Base-by-base conservation (phyloP, 805 yeast genomes). In the Schwanniomyces vanrijiae region DNA sequence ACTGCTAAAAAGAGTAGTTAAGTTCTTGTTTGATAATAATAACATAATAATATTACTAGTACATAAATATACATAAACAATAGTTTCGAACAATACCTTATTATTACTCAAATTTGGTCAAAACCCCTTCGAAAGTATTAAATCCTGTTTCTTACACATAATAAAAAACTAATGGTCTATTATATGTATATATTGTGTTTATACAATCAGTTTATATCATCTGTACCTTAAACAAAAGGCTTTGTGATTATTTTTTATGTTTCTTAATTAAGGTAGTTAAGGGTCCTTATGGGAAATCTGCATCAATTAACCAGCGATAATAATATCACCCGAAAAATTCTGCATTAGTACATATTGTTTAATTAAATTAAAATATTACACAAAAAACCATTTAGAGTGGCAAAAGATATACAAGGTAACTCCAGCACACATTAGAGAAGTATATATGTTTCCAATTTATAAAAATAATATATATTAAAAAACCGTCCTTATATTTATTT, bases 1-100 rank as follows among this genome's bases (percentile, higher is more conserved):
- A 60, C 35, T 45, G 46, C 43, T n/a, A 61, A 60, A 4, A 33
- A 43, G 3, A 42, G 44, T 22, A 22, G 2, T 4, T 31, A 26
- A 26, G 22, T 26, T 4, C 10, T 9, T 26, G 13, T 11, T 11
- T 26, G 10, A 26, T 26, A 26, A 6, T 24, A 6, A 26, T 26
- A 26, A 6, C 5, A 22, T 10, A 6, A 26, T 26, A 26, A 26
- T 6, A 6, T 7, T 34, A 20, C 10, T 34, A 34, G 13, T 18
- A 34, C 16, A 18, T 13, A 34, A 7, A 34, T 3, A 26, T 26
- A 26, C 29, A 6, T 9, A 9, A 6, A 25, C 43, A 11, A 16
- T 35, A 40, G 21, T 39, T 26, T 19, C 18, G 16, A n/a, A 10
- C 37, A 6, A 7, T 7, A 5, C 38, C 6, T 14, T 31, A 5